Base-by-base conservation (phyloP, 225 moss, liverwort and hornwort genomes). In the Polytrichum commune region DNA sequence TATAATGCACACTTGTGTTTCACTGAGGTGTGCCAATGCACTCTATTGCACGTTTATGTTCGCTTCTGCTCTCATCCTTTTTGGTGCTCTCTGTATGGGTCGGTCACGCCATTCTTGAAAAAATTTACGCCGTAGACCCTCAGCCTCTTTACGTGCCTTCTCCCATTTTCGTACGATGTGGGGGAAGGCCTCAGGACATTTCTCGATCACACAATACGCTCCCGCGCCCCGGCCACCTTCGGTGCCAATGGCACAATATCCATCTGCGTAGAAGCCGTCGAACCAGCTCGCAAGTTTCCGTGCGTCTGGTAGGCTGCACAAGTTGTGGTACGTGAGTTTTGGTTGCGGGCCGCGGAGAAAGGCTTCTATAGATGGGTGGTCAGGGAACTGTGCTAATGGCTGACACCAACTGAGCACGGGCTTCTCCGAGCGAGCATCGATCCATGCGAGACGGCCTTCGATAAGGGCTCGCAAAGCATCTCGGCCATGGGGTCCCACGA, bases 341-440 rank as follows among this genome's bases (percentile, higher is more conserved):
- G 27, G 53, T 0, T 29, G 0, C 9, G 73, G 73, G 5, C 69
- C 81, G 5, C 32, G 66, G 0, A 81, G 54, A 53, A 78, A 81
- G 3, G 33, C 65, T 62, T 81, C 60, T 3, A 81, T 55, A 7
- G 4, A 3, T 54, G 66, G 78, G 70, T 69, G 69, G 5, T 63
- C 8, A 18, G 74, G 74, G 8, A 78, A 18, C 1, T 27, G 0
- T 13, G 74, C 69, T 25, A 54, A 29, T 5, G 79, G 82, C 20
- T 78, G 79, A 38, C 46, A 19, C 75, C 71, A 78, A 19, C 6
- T 62, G 46, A 82, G 75, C 7, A 54, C 32, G 0, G 82, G 74
- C 26, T 1, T 29, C 54, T 58, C 57, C 4, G 27, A 46, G 13
- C 32, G 32, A 32, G 32, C 6, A 32, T 32, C 32, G 32, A 32